A percentile compares a stretch with the other conserved stretches of the same genome.
phyloP scores from a whole-genome alignment of 1,284 basidiomycete genomes.

The Trametes pubescens region DNA sequence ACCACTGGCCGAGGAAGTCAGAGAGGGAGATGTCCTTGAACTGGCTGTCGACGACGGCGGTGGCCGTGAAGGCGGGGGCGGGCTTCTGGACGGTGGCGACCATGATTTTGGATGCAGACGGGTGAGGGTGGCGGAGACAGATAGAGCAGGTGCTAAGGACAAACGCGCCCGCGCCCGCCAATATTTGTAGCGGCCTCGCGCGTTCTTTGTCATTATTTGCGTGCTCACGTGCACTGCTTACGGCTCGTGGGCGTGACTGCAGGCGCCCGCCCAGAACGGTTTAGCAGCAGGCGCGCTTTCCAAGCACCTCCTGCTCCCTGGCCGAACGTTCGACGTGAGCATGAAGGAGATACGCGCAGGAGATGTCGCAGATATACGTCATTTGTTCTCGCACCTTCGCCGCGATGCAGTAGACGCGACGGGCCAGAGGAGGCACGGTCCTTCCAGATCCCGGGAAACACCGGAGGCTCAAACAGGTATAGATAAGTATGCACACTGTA shows the following conservation, averaged over 20 bases:
- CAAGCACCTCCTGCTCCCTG: conserved; percentile 2
- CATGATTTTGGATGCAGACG: conserved; percentile 49
- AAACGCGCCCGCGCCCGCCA: conserved; percentile 24
- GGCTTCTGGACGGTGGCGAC: conserved; percentile 79
- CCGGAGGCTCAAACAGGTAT: not conserved
- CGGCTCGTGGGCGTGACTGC: conserved; percentile 25
- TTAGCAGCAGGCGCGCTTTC: conserved; percentile 6
- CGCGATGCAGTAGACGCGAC: conserved; percentile 2
- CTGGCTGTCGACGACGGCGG: conserved; percentile 76
- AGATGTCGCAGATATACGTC: conserved; percentile 3
- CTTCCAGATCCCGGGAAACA: conserved; percentile 3
- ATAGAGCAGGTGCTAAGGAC: conserved; percentile 14
- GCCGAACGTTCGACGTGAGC: conserved; percentile 7
- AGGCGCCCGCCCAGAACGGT: conserved; percentile 15
- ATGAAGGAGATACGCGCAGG: not conserved
- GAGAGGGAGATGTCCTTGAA: conserved; percentile 80
- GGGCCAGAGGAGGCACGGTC: conserved; percentile 20
- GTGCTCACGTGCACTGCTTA: conserved; percentile 35
- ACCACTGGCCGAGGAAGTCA: conserved; percentile 88
- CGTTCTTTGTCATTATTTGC: conserved; percentile 43
- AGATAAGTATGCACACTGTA: too few relatives aligned
- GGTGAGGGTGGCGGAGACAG: conserved; percentile 8
- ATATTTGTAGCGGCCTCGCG: conserved; percentile 38
- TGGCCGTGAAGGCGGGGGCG: conserved; percentile 80
- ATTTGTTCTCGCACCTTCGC: conserved; percentile 20